phyloP scores from a whole-genome alignment of 2,329 filamentous ascomycete genomes.

The Kalaharituber pfeilii region DNA sequence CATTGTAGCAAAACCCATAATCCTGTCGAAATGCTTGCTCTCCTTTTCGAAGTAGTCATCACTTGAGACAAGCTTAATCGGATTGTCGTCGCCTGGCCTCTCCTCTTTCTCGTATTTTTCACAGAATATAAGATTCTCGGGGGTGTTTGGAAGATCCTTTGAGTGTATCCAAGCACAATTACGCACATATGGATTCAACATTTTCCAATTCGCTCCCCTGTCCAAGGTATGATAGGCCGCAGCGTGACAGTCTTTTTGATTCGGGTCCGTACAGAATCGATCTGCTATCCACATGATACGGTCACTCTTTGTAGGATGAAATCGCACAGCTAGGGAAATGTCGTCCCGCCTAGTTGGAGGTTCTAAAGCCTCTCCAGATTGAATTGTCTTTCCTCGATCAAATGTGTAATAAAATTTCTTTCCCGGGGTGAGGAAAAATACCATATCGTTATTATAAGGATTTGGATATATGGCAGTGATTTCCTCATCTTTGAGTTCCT shows the following conservation, averaged over 20 bases:
- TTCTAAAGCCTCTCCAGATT: conserved; percentile 53
- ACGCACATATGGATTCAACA: conserved; percentile 53
- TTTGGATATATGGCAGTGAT: conserved; percentile 61
- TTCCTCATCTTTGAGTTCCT: conserved; percentile 49
- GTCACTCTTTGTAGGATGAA: conserved; percentile 71
- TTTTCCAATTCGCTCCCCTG: conserved; percentile 63
- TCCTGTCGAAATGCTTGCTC: conserved; percentile 46
- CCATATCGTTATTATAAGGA: conserved; percentile 61
- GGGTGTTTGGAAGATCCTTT: conserved; percentile 32
- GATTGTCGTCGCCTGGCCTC: conserved; percentile 45
- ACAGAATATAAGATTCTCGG: conserved; percentile 42
- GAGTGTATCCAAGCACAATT: conserved; percentile 76
- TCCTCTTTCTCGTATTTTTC: conserved; percentile 45
- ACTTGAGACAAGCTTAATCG: conserved; percentile 56
- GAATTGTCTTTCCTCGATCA: conserved; percentile 57
- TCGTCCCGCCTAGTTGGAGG: conserved; percentile 29
- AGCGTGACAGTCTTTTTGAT: conserved; percentile 43
- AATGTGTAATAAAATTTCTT: conserved; percentile 62
- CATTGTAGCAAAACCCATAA: conserved; percentile 84
- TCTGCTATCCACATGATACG: conserved; percentile 83
- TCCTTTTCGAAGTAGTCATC: conserved; percentile 51
- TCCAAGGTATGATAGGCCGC: conserved; percentile 64
- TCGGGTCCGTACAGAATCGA: conserved; percentile 43
- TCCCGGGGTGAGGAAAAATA: conserved; percentile 63
- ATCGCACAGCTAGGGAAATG: conserved; percentile 43